phyloP scores from a whole-genome alignment of 2,329 filamentous ascomycete species.

The Claviceps africana region DNA sequence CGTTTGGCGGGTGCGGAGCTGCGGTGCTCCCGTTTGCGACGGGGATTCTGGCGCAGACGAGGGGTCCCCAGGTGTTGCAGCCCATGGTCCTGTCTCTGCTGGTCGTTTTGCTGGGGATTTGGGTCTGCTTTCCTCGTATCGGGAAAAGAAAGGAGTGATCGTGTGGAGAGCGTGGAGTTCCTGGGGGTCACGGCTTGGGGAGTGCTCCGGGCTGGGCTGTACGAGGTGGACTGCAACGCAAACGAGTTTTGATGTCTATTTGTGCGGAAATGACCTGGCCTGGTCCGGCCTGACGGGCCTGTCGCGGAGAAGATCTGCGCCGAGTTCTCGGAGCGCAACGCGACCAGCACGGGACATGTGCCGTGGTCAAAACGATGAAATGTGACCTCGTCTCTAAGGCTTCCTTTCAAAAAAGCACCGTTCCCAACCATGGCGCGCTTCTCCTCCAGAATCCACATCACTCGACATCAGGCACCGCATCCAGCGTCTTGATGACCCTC shows the following conservation, averaged over 20 bases:
- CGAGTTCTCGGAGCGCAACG: no score
- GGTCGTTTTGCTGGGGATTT: slow-evolving; percentile 18
- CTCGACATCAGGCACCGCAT: slow-evolving; percentile 19
- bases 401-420: neutral
- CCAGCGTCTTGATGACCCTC: slow-evolving; percentile 32
- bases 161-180: no score
- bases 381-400: neutral
- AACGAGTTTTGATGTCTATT: neutral
- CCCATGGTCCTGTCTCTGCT: slow-evolving; percentile 34
- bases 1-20: neutral
- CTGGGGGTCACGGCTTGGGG: neutral
- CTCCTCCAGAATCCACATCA: neutral
- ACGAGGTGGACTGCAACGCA: neutral
- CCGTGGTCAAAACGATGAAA: no score
- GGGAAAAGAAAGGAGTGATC: neutral
- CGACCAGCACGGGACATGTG: no score
- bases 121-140: slow-evolving; percentile 20
- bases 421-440: neutral
- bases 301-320: no score
- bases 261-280: neutral
- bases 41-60: slow-evolving; percentile 42
- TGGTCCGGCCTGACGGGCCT: no score
- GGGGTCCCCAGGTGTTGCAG: slow-evolving; percentile 35
- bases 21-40: slow-evolving; percentile 42
- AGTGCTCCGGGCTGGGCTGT: neutral